Percentiles rank a stretch among this genome's conserved stretches.
These are phyloP conservation scores for Cyclotella atomus DNA, from an alignment of 108 stramenopile genomes.

Conservation along the genomic window DNA sequence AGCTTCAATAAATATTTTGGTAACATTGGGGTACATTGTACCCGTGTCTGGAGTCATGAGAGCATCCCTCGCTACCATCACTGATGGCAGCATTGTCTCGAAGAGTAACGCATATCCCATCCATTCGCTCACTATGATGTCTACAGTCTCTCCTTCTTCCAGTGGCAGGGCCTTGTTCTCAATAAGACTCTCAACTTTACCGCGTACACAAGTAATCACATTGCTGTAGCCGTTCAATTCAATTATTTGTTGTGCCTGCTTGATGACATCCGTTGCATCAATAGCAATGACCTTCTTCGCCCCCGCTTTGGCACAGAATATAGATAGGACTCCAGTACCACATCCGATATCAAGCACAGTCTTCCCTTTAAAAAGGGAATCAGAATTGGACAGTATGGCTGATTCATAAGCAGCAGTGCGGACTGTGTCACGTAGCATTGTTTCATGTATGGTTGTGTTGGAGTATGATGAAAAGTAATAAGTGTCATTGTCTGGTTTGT, in stretches of 20 bases:
- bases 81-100: constrained; percentile 90
- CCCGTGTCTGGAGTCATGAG: constrained; percentile 51
- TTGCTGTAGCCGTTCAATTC: constrained; percentile 67
- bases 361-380: constrained; percentile 60
- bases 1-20: constrained; percentile 54
- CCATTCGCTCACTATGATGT: constrained; percentile 92
- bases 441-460: constrained; percentile 86
- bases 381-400: constrained; percentile 59
- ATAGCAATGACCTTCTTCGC: constrained; percentile 84
- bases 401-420: constrained; percentile 66
- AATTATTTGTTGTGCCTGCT: constrained; percentile 67
- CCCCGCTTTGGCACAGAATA: constrained; percentile 85
- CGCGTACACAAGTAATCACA: constrained; percentile 56
- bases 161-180: constrained; percentile 44
- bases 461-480: constrained; percentile 81
- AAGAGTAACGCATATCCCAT: constrained; percentile 94
- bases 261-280: constrained; percentile 68
- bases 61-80: constrained; percentile 74
- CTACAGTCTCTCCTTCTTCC: constrained; percentile 58
- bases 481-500: constrained; percentile 49
- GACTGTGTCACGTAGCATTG: constrained; percentile 83
- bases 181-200: constrained; percentile 74
- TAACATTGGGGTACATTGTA: constrained; percentile 59
- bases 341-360: constrained; percentile 83
- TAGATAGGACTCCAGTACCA: constrained; percentile 76